A percentile compares a stretch with the other conserved stretches of the same genome.
These are phyloP conservation scores for Acanthamoeba rhysodes DNA, from an alignment of 208 protist species.

Conservation along the genomic window DNA sequence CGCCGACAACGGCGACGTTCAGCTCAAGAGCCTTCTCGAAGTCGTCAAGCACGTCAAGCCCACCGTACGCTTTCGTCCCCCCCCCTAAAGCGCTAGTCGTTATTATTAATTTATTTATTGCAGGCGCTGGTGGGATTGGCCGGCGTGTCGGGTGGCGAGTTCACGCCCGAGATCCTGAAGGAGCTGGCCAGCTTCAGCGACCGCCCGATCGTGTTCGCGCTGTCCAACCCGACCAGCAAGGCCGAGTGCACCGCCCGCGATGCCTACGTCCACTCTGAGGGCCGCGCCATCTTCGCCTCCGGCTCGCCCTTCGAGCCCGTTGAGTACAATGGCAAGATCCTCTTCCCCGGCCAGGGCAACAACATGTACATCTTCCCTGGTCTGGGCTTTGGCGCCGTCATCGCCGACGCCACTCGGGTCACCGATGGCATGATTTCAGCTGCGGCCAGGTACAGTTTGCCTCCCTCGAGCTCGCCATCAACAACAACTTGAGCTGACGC, in stretches of 20 bases:
- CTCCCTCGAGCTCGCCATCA: slow-evolving; percentile 85
- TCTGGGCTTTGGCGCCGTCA: slow-evolving; percentile 93
- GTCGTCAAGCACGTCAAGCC: slow-evolving; percentile 93
- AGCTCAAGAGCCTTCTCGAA: slow-evolving; percentile 77
- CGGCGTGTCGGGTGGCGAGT: slow-evolving; percentile 92
- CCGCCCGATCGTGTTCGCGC: slow-evolving; percentile 96
- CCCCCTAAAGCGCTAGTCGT: no score
- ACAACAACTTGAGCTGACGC: background rate
- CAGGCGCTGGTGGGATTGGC: slow-evolving; percentile 84
- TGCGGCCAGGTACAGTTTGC: slow-evolving; percentile 87
- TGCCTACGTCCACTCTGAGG: slow-evolving; percentile 96
- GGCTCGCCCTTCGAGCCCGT: slow-evolving; percentile 96
- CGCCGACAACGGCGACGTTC: slow-evolving; percentile 85
- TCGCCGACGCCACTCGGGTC: slow-evolving; percentile 89
- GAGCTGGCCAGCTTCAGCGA: slow-evolving; percentile 91
- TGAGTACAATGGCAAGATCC: slow-evolving; percentile 91
- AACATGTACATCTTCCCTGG: slow-evolving; percentile 95
- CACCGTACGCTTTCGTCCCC: slow-evolving; percentile 86
- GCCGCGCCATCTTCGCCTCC: slow-evolving; percentile 95
- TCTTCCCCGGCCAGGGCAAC: slow-evolving; percentile 96
- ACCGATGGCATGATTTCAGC: slow-evolving; percentile 93
- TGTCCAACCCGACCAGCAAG: slow-evolving; percentile 93
- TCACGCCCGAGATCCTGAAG: slow-evolving; percentile 96
- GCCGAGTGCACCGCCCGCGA: slow-evolving; percentile 95
- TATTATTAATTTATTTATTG: background rate